These are phyloP conservation scores for Tetraselmis chui DNA, from an alignment of 139 green algal genomes.

Conservation along the genomic window DNA sequence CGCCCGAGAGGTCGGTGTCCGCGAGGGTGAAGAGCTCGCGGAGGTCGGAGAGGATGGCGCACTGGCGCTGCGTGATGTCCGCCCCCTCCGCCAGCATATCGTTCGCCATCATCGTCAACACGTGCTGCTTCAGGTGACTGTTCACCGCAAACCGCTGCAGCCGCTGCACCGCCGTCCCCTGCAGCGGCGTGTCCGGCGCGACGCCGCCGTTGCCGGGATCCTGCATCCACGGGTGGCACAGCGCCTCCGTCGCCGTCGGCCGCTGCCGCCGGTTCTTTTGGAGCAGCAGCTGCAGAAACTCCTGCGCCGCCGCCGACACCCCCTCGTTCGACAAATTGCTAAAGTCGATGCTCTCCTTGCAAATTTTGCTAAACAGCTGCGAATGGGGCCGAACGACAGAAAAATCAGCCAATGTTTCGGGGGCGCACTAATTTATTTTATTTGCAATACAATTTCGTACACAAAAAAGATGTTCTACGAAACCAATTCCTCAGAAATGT, in stretches of 20 bases:
- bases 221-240: slow-evolving; percentile 13
- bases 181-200: slow-evolving; percentile 10
- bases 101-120: slow-evolving; percentile 15
- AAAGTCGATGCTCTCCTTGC: slow-evolving; percentile 13
- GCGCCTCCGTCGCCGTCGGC: slow-evolving; percentile 12
- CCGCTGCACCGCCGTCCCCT: slow-evolving; percentile 11
- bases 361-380: slow-evolving; percentile 1
- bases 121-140: slow-evolving; percentile 19
- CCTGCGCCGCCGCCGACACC: slow-evolving; percentile 4
- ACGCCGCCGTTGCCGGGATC: background rate
- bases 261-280: background rate
- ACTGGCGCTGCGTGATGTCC: background rate
- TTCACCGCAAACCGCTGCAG: slow-evolving; percentile 20
- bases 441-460: no score
- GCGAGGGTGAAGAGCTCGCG: background rate
- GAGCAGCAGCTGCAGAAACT: slow-evolving; percentile 11
- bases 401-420: no score
- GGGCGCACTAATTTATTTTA: no score
- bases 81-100: background rate
- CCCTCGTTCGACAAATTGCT: background rate
- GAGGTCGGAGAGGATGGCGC: background rate
- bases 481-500: no score
- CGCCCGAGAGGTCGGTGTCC: background rate
- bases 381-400: no score
- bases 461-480: no score